Evolutionary conservation across 768 basidiomycete species (phyloP).

Genomic region (Russula olivacea): DNA sequence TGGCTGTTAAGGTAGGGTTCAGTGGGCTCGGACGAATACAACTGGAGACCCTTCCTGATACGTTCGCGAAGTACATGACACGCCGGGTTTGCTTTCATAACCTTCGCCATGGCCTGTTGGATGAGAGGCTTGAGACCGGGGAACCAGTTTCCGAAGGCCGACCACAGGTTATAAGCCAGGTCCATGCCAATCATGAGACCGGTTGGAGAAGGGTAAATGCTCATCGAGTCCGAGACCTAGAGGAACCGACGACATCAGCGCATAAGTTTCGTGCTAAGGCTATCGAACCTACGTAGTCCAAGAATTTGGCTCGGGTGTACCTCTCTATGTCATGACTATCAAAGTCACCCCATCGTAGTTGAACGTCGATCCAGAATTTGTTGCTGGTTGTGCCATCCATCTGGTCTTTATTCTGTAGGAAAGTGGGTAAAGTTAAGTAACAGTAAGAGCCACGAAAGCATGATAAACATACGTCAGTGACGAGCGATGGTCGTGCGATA

Average conservation of each 20-base stretch:
- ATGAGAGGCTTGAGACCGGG: constrained; percentile 97
- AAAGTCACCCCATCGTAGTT: constrained; percentile 96
- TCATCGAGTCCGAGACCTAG: constrained; percentile 92
- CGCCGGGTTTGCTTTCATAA: constrained; percentile 99
- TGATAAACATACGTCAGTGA: constrained; percentile 70
- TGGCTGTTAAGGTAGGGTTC: constrained; percentile 99
- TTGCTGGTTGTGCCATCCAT: constrained; percentile 97
- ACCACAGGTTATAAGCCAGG: constrained; percentile 96
- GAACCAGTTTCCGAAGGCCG: constrained; percentile 99
- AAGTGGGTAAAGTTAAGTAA: constrained; percentile 19
- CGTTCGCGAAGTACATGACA: constrained; percentile 96
- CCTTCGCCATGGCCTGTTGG: constrained; percentile 98
- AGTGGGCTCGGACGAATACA: constrained; percentile 98
- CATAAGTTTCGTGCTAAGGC: not conserved
- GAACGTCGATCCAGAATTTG: constrained; percentile 98
- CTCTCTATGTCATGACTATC: constrained; percentile 99
- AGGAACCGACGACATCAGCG: constrained; percentile 6
- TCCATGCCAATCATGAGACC: constrained; percentile 99
- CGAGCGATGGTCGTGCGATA: constrained; percentile 90
- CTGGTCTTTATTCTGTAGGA: constrained; percentile 75
- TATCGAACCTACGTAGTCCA: constrained; percentile 74
- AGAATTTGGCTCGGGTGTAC: constrained; percentile 97
- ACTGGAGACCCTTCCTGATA: constrained; percentile 95
- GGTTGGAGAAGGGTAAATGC: constrained; percentile 98
- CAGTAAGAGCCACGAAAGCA: not conserved